Conservation (phyloP, 1,139 yeast genomes). For the Scheffersomyces parashehatae region DNA sequence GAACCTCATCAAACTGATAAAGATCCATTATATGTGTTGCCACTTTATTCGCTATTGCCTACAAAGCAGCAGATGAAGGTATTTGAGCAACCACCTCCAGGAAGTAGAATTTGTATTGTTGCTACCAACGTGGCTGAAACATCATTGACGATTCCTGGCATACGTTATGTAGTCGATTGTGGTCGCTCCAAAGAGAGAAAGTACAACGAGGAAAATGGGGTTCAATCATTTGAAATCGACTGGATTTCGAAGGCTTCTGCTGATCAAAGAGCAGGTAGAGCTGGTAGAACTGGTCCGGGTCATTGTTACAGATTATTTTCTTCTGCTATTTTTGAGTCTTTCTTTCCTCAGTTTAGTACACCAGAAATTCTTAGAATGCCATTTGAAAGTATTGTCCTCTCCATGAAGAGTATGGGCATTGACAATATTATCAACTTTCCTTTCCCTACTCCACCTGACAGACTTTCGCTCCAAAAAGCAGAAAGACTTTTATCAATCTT, state of each 20-base stretch:
- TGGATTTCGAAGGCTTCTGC: constrained; percentile 98
- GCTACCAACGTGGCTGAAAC: constrained; percentile 99
- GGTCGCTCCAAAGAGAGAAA: constrained; percentile 92
- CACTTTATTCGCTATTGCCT: constrained; percentile 88
- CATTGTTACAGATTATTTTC: constrained; percentile 92
- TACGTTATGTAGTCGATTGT: constrained; percentile 91
- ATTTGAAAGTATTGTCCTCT: constrained; percentile 87
- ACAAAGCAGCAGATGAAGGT: constrained; percentile 94
- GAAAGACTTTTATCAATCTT: constrained; percentile 65
- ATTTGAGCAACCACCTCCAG: constrained; percentile 80
- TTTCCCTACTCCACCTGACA: constrained; percentile 92
- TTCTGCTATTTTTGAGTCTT: constrained; percentile 91
- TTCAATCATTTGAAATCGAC: constrained; percentile 86
- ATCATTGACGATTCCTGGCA: constrained; percentile 93
- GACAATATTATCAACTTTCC: constrained; percentile 90
- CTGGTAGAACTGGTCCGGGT: constrained; percentile 99
- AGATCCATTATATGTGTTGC: constrained; percentile 88
- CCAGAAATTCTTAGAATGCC: constrained; percentile 97
- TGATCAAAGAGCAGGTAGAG: constrained; percentile 95
- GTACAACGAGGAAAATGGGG: constrained; percentile 81
- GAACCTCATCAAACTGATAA: constrained; percentile 74
- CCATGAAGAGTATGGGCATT: constrained; percentile 97
- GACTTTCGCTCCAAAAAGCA: constrained; percentile 60
- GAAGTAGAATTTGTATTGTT: constrained; percentile 84
- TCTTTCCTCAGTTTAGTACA: constrained; percentile 74